A percentile compares a stretch with the other conserved stretches of the same genome.
These are phyloP conservation scores for Phytophthora lateralis DNA, from an alignment of 352 stramenopile species.

Conservation along the genomic window DNA sequence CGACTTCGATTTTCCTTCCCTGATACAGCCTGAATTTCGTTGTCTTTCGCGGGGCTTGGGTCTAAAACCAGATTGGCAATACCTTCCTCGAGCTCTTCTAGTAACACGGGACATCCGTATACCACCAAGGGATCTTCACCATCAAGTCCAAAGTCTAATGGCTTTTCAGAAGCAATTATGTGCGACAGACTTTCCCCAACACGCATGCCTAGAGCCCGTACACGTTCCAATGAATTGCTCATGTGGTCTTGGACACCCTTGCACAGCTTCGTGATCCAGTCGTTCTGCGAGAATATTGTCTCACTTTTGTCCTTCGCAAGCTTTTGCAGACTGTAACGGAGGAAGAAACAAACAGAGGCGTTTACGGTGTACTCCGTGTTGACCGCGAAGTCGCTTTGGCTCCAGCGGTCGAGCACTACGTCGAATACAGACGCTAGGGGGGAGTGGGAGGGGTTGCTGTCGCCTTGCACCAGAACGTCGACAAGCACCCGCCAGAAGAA, in stretches of 20 bases:
- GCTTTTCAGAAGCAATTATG: constrained; percentile 65
- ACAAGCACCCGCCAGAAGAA: constrained; percentile 57
- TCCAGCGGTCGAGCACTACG: constrained; percentile 61
- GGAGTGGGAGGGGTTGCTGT: constrained; percentile 13
- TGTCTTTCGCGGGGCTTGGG: constrained; percentile 1
- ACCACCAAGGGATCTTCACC: constrained; percentile 45
- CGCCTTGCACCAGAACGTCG: constrained; percentile 37
- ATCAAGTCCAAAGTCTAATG: constrained; percentile 63
- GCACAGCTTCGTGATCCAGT: constrained; percentile 73
- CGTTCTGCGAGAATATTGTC: constrained; percentile 34
- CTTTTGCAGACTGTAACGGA: constrained; percentile 57
- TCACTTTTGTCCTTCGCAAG: constrained; percentile 25
- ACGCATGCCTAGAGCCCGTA: constrained; percentile 67
- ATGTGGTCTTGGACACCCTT: constrained; percentile 81
- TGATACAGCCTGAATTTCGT: not conserved
- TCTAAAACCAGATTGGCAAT: constrained; percentile 21
- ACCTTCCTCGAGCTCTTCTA: constrained; percentile 29
- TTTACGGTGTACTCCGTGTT: constrained; percentile 62
- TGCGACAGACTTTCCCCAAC: constrained; percentile 70
- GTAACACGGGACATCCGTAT: constrained; percentile 36
- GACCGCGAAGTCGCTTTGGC: constrained; percentile 53
- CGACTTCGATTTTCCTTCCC: constrained; percentile 2
- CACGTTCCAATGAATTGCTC: constrained; percentile 61
- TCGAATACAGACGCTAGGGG: constrained; percentile 61
- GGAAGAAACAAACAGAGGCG: constrained; percentile 64